A percentile compares a stretch with the other conserved stretches of the same genome.
Conservation (phyloP, 352 stramenopile species). For the Phytophthora capsici region DNA sequence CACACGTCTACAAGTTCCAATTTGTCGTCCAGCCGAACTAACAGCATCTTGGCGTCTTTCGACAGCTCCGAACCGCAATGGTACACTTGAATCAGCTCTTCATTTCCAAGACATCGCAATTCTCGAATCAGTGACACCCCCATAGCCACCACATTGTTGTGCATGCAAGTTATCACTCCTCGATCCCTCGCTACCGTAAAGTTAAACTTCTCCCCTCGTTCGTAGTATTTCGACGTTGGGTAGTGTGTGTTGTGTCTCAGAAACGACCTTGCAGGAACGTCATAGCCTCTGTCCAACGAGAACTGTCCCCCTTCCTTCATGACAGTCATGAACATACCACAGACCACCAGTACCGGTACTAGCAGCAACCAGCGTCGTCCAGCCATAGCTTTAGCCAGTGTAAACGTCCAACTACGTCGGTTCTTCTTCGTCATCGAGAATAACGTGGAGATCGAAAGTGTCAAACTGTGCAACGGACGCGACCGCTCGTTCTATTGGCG, state of each 20-base stretch:
- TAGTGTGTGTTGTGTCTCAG: conserved; percentile 1
- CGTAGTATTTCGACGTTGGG: conserved; percentile 16
- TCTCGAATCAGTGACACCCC: conserved; percentile 29
- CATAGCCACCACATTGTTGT: conserved; percentile 17
- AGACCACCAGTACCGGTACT: conserved; percentile 8
- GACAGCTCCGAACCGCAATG: conserved; percentile 27
- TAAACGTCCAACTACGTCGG: not conserved
- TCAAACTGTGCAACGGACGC: not conserved
- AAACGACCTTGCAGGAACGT: not conserved
- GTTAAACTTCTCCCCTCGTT: conserved; percentile 14
- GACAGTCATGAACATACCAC: conserved; percentile 1
- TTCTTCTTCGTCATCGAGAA: conserved; percentile 14
- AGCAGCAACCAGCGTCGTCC: conserved; percentile 11
- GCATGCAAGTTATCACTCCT: conserved; percentile 15
- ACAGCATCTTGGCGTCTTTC: conserved; percentile 10
- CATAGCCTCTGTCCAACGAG: not conserved
- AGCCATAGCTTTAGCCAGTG: conserved; percentile 4
- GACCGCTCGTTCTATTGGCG: conserved; percentile 14
- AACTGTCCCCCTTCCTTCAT: not conserved
- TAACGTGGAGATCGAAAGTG: no score
- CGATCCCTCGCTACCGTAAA: conserved; percentile 4
- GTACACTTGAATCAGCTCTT: conserved; percentile 35
- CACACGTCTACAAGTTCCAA: conserved; percentile 28
- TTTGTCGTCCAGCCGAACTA: conserved; percentile 18
- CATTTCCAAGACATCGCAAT: conserved; percentile 29